phyloP scores from a whole-genome alignment of 2,329 filamentous ascomycete genomes.

The Ascochyta koolunga region DNA sequence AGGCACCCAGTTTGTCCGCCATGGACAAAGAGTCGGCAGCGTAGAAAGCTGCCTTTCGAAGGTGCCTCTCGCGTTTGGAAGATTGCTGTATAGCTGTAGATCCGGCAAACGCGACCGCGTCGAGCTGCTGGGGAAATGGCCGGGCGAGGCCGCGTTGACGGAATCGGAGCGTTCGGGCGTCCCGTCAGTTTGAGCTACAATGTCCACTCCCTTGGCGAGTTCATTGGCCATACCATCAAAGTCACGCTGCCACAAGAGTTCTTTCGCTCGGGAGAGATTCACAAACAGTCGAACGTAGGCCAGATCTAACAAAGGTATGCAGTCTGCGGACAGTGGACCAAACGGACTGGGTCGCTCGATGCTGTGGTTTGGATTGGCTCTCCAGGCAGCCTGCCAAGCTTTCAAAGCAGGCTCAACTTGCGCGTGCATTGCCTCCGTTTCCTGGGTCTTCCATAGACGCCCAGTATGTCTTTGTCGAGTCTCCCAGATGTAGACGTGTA shows the following conservation, averaged over 20 bases:
- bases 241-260: constrained; percentile 92
- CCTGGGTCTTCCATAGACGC: constrained; percentile 86
- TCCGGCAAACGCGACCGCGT: constrained; percentile 40
- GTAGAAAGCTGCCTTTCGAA: constrained; percentile 94
- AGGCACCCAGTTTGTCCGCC: constrained; percentile 83
- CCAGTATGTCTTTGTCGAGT: constrained; percentile 88
- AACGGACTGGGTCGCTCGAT: constrained; percentile 84
- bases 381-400: constrained; percentile 94
- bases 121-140: constrained; percentile 28
- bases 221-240: constrained; percentile 92
- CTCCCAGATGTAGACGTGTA: constrained; percentile 99
- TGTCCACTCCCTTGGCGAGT: constrained; percentile 76
- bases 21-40: constrained; percentile 90
- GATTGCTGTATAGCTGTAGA: constrained; percentile 48
- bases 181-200: constrained; percentile 73
- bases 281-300: constrained; percentile 93
- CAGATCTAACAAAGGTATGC: constrained; percentile 87
- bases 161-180: constrained; percentile 56
- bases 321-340: constrained; percentile 85
- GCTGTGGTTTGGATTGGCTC: constrained; percentile 82
- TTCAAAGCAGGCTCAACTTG: constrained; percentile 93
- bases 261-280: constrained; percentile 88
- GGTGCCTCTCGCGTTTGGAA: constrained; percentile 80
- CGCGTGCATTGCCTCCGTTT: constrained; percentile 94
- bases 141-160: constrained; percentile 31